phyloP scores from a whole-genome alignment of 108 stramenopile genomes.

The Skeletonema potamos region DNA sequence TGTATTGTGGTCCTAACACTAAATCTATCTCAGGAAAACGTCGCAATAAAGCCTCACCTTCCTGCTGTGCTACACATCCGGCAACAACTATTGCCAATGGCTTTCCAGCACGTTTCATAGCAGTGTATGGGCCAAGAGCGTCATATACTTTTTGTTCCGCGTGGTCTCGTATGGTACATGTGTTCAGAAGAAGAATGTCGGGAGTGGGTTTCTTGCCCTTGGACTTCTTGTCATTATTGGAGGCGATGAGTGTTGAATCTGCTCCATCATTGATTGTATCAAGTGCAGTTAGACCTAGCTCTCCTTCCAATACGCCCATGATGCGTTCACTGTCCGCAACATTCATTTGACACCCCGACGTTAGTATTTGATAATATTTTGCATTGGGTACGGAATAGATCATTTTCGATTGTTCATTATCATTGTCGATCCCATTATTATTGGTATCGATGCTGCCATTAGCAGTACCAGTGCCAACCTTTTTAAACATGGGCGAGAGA shows the following conservation, averaged over 20 bases:
- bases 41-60: constrained; percentile 87
- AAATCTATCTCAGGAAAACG: constrained; percentile 93
- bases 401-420: constrained; percentile 20
- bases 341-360: constrained; percentile 96
- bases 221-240: constrained; percentile 1
- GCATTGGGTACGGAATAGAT: constrained; percentile 43
- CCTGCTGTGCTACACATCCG: constrained; percentile 98
- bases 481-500: constrained; percentile 31
- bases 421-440: constrained; percentile 13
- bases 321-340: constrained; percentile 91
- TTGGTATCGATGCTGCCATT: background rate
- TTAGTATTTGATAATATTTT: constrained; percentile 65
- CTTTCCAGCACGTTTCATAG: constrained; percentile 79
- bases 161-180: constrained; percentile 87
- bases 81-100: constrained; percentile 89
- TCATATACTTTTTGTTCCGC: constrained; percentile 88
- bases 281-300: constrained; percentile 47
- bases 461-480: background rate
- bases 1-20: constrained; percentile 91
- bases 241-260: constrained; percentile 13
- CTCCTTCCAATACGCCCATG: constrained; percentile 72
- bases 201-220: constrained; percentile 34
- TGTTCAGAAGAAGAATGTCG: constrained; percentile 82
- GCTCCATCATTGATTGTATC: constrained; percentile 8
- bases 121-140: constrained; percentile 75